Evolutionary conservation across 2,329 filamentous ascomycete species (phyloP).

Genomic region (Cercospora sp.): DNA sequence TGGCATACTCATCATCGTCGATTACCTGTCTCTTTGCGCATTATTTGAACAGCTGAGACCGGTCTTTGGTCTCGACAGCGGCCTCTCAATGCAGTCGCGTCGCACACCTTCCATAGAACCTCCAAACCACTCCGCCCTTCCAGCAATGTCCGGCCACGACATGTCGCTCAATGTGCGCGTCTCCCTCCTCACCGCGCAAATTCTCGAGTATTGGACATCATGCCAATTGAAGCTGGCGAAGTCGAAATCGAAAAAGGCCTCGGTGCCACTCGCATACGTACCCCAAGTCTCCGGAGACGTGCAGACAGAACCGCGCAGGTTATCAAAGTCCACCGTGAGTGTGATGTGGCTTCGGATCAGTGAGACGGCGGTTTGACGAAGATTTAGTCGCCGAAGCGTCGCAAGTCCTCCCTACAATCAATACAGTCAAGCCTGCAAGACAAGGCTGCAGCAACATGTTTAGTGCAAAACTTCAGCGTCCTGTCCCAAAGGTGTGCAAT

Average conservation of each 20-base stretch:
- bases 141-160: conserved; percentile 21
- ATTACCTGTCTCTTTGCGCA: conserved; percentile 5
- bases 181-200: conserved; percentile 20
- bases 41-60: conserved; percentile 18
- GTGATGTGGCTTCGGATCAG: not conserved
- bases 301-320: conserved; percentile 4
- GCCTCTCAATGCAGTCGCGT: not conserved
- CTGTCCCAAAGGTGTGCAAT: conserved; percentile 24
- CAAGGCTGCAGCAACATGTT: conserved; percentile 23
- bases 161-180: conserved; percentile 22
- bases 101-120: not conserved
- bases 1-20: conserved; percentile 14
- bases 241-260: conserved; percentile 11
- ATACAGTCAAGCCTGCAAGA: conserved; percentile 15
- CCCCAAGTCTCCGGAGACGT: conserved; percentile 8
- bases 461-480: conserved; percentile 21
- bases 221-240: conserved; percentile 17
- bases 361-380: not conserved
- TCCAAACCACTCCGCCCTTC: not conserved
- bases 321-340: conserved; percentile 5
- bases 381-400: not conserved
- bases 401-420: conserved; percentile 14
- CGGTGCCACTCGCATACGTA: conserved; percentile 17
- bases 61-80: not conserved
- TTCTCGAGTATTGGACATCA: conserved; percentile 18